Percentiles rank a stretch among this genome's conserved stretches.
Evolutionary conservation across 2,329 filamentous ascomycete genomes (phyloP).

Genomic region (Cryphonectria parasitica): DNA sequence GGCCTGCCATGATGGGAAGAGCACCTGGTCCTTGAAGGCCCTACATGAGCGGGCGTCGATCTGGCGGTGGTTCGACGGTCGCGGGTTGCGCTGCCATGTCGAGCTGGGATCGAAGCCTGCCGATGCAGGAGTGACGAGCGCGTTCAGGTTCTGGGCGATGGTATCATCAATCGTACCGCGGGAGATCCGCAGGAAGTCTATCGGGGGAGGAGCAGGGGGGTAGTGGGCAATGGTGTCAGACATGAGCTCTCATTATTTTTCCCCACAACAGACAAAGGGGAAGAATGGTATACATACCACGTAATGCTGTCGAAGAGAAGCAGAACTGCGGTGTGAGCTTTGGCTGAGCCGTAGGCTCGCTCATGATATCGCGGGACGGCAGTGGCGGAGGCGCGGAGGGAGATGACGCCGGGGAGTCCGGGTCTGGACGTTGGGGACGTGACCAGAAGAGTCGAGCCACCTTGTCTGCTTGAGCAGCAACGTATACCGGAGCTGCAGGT

Average conservation of each 20-base stretch:
- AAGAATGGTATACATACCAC: slow-evolving; percentile 56
- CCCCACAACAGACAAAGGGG: neutral
- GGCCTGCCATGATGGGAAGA: slow-evolving; percentile 88
- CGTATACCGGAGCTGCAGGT: neutral
- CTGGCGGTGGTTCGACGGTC: slow-evolving; percentile 49
- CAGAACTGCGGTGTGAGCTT: slow-evolving; percentile 75
- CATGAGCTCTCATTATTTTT: neutral
- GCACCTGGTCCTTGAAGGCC: slow-evolving; percentile 72
- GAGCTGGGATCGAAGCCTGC: slow-evolving; percentile 78
- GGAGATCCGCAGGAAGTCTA: slow-evolving; percentile 90
- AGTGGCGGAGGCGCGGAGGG: slow-evolving; percentile 44
- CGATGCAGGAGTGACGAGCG: slow-evolving; percentile 75
- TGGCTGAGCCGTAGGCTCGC: slow-evolving; percentile 50
- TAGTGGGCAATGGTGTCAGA: neutral
- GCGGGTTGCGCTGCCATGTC: slow-evolving; percentile 65
- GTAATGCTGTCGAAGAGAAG: slow-evolving; percentile 70
- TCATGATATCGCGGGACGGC: slow-evolving; percentile 46
- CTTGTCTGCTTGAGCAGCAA: slow-evolving; percentile 35
- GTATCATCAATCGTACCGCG: slow-evolving; percentile 87
- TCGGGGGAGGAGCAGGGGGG: slow-evolving; percentile 24
- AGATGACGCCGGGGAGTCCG: slow-evolving; percentile 32
- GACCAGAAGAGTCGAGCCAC: slow-evolving; percentile 58
- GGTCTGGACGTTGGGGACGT: slow-evolving; percentile 33
- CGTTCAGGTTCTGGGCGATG: slow-evolving; percentile 91
- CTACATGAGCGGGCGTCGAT: slow-evolving; percentile 68